phyloP scores from a whole-genome alignment of 208 protist genomes.

The Plasmodiophora brassicae region DNA sequence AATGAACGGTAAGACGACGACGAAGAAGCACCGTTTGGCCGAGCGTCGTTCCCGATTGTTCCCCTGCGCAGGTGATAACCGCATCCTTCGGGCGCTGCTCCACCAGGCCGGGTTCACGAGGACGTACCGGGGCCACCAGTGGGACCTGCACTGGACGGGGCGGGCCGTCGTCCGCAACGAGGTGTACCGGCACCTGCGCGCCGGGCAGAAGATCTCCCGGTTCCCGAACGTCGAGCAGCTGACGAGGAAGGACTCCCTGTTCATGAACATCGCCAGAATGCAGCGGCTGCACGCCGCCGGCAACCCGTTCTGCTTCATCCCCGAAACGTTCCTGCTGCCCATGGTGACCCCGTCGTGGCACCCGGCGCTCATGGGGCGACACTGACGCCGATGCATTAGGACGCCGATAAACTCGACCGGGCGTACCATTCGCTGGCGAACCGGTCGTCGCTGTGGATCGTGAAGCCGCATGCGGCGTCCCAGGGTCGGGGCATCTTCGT shows the following conservation, averaged over 20 bases:
- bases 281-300: background rate
- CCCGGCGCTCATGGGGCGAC: background rate
- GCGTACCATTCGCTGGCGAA: background rate
- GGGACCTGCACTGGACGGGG: background rate
- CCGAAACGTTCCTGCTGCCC: slow-evolving; percentile 1
- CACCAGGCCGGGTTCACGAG: background rate
- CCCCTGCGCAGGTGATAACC: background rate
- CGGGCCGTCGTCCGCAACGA: background rate
- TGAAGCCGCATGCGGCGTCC: slow-evolving; percentile 33
- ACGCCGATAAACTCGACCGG: slow-evolving; percentile 21
- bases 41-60: background rate
- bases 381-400: background rate
- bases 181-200: background rate
- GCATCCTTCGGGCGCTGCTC: background rate
- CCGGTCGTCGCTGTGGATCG: slow-evolving; percentile 38
- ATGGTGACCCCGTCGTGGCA: background rate
- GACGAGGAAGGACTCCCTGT: slow-evolving; percentile 6
- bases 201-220: background rate
- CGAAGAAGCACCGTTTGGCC: background rate
- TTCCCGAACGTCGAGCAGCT: background rate
- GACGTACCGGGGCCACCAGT: background rate
- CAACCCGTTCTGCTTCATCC: background rate
- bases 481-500: slow-evolving; percentile 16
- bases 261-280: background rate
- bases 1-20: background rate